Evolutionary conservation across 2,329 filamentous ascomycete genomes (phyloP).

Genomic region (Remersonia thermophila): DNA sequence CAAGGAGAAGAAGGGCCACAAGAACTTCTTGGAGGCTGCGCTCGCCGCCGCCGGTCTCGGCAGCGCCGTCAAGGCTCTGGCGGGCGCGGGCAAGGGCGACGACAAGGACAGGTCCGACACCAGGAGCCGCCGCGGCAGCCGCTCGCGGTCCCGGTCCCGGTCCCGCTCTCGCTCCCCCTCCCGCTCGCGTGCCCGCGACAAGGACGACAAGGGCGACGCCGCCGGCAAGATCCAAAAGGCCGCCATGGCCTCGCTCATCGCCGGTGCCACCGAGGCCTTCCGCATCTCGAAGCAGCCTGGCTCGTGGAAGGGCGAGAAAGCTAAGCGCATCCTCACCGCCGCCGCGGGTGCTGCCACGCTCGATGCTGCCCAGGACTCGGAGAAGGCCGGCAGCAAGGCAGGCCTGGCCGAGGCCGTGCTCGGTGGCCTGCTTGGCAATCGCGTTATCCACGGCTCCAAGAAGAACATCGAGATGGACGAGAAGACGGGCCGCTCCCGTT

Average conservation of each 20-base stretch:
- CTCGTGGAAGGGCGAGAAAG: constrained; percentile 81
- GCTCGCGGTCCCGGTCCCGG: constrained; percentile 26
- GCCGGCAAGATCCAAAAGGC: constrained; percentile 65
- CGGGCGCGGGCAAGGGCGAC: constrained; percentile 34
- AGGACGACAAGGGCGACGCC: constrained; percentile 32
- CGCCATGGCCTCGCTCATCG: constrained; percentile 79
- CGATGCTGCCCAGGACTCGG: constrained; percentile 60
- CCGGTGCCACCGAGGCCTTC: constrained; percentile 86
- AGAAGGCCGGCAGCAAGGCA: constrained; percentile 67
- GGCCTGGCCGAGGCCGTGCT: constrained; percentile 79
- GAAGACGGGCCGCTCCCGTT: constrained; percentile 51
- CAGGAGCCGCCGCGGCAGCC: constrained; percentile 33
- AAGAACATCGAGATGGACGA: constrained; percentile 52
- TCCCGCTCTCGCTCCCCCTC: constrained; percentile 26
- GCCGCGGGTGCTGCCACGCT: constrained; percentile 77
- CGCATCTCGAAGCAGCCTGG: constrained; percentile 80
- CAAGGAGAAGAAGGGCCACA: constrained; percentile 47
- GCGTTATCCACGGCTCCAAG: constrained; percentile 68
- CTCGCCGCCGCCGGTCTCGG: constrained; percentile 50
- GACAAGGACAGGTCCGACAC: constrained; percentile 25
- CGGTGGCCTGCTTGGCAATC: constrained; percentile 76
- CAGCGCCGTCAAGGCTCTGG: constrained; percentile 47
- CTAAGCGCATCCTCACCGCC: constrained; percentile 80
- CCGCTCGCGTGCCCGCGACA: constrained; percentile 21
- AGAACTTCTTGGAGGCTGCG: constrained; percentile 51